Evolutionary conservation across 176 grass and related monocot species (phyloP), one percentile per base, ranked within the genome.

Genomic region (Lolium multiflorum): DNA sequence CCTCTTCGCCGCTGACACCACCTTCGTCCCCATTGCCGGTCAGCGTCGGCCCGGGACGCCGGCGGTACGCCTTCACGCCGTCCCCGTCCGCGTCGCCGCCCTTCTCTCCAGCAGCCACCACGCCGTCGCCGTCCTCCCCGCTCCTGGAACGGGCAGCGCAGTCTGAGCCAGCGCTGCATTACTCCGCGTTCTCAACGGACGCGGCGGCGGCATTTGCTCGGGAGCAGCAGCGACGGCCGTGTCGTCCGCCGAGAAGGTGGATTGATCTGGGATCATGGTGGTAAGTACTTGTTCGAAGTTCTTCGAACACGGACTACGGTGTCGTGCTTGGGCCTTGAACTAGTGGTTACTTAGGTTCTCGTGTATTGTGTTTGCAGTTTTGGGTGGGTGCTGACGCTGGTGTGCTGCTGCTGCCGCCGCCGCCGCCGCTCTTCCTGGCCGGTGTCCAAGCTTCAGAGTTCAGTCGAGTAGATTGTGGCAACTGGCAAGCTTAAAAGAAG

Each of bases 31-130:
- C 79, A 25, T 25, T 81, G 61, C 79, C 78, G 0, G 60, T 81
- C 2, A 81, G 79, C 16, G 79, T 81, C 44, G 79, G 79, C 24
- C 79, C 79, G 24, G 79, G 79, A 47, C 25, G 17, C 61, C 16
- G 25, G 15, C 43, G 24, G 10, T 81, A 67, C 61, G 44, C 16
- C 5, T 81, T 81, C 61, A 81, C 79, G 61, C 79, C 79, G 16
- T 81, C 58, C 13, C 77, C 77, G 38, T 79, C 77, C 20, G 35
- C 77, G 39, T 64, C 79, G 43, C 78, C 59, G 24, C 78, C 41
- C 7, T 64, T 47, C 41, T 80, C 78, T 3, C 2, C 59, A 14
- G 4, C 60, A 26, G 60, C 60, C 60, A 14, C 44, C 43, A 15
- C 71, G 11, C 43, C 70, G n/a, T 73, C 43, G 6, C 15, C 64